Base-by-base conservation (phyloP, 2,329 filamentous ascomycete species). In the Aspergillus viridinutans region DNA sequence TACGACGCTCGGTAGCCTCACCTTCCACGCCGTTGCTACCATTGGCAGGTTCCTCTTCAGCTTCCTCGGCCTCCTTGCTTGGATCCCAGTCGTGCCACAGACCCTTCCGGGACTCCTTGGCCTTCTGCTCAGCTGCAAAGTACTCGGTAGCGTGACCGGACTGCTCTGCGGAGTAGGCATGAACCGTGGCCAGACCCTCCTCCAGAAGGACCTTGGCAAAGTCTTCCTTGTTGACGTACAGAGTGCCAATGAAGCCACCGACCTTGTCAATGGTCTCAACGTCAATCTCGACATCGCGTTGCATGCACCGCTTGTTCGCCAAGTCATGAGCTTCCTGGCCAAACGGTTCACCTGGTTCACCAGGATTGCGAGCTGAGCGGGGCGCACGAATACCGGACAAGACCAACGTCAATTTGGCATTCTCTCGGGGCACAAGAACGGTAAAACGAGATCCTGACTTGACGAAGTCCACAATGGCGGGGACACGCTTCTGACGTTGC, bases 391-490 rank as follows among this genome's bases (percentile, higher is more conserved):
- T 94, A 50, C 94, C 93, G 53, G 90, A 93, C 50, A 99, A 85
- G 3, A 99, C 92, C 71, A 99, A 88, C 1, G 93, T 99, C 59
- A 99, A 81, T 80, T 97, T 97, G 70, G 93, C 87, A 68, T 91
- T 92, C 72, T 99, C 94, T 38, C 92, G 88, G 49, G 94, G 93
- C 50, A 99, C 86, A 9, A 99, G 80, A 38, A 99, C 82, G 26
- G 91, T 96, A 76, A 97, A 99, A 64, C 94, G 86, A 43, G 92
- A 96, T 29, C 90, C 94, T n/a, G 92, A 90, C 78, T 97, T 97
- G 80, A 96, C 94, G 74, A 95, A 99, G 74, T 99, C 94, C 45
- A 99, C 92, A 65, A 99, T 83, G 10, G 90, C 94, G 7, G 94
- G 92, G 3, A 97, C 88, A 75, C 90, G 93, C 81, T 91, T 93